Base-by-base conservation (phyloP, 179 eudicot genomes). In the Pouteria campechiana region DNA sequence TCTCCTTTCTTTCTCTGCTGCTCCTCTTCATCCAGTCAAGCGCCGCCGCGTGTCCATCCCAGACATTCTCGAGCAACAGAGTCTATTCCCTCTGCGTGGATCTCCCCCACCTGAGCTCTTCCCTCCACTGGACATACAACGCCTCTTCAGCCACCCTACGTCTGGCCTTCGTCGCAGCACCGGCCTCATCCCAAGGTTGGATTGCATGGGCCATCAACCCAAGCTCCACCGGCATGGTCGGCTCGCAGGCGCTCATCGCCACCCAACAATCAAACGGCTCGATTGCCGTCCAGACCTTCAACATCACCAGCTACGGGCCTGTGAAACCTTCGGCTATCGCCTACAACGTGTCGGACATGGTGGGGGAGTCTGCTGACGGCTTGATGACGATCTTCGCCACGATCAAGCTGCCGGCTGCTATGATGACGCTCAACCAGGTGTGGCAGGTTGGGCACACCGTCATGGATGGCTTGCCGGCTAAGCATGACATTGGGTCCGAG, bases 141-240 rank as follows among this genome's bases (percentile, higher is more conserved):
- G 19, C 70, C 14, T 2, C 55, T 12, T 50, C 51, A 3, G 34
- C 69, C 10, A 55, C 82, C 21, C 76, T 80, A 27, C 48, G 76
- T n/a, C n/a, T 84, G 17, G 85, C 83, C 15, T 84, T 74, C 69
- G 47, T 72, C 4, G 76, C 94, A 5, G 37, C 60, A 0, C 82
- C 80, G 0, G 52, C 80, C 5, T 28, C 54, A n/a, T 21, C 83
- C 37, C 21, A 54, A 13, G 90, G 90, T 0, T 84, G 86, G 86
- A 50, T 84, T 6, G 62, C 94, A 0, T 84, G 94, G 94, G 94
- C 79, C 8, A 69, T 84, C 17, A 84, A 84, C 71, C 94, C 94
- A 0, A 57, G 60, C 12, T 43, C 50, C 1, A 6, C 56, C 16
- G 78, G 73, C 8, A 84, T 84, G 94, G 52, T 18, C 10, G 94